A percentile compares a stretch with the other conserved stretches of the same genome.
Evolutionary conservation across 129 eudicot species (phyloP).

Genomic region (Artemisia annua): DNA sequence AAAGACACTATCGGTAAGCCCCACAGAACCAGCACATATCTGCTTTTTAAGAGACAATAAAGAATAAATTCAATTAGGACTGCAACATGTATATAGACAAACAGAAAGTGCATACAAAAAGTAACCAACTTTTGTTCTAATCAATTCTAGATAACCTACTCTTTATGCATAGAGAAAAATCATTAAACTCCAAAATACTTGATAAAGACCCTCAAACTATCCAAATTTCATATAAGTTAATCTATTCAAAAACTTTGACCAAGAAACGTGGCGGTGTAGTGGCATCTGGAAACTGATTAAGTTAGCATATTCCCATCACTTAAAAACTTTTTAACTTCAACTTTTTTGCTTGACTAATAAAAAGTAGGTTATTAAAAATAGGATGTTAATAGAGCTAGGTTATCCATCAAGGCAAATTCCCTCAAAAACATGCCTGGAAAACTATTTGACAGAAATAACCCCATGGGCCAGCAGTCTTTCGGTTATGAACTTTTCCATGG

Average conservation of each 20-base stretch:
- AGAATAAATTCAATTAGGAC: background rate
- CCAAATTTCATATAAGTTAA: no score
- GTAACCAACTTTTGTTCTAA: no score
- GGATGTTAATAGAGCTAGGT: no score
- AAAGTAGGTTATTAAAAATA: no score
- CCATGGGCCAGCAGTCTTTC: constrained; percentile 45
- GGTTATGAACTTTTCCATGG: constrained; percentile 33
- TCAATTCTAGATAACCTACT: background rate
- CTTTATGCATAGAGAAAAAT: background rate
- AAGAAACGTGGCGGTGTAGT: no score
- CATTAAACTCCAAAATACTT: background rate
- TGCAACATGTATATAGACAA: no score
- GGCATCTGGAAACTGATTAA: no score
- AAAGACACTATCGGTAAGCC: constrained; percentile 76
- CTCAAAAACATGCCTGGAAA: constrained; percentile 60
- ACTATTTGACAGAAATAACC: constrained; percentile 68
- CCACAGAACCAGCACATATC: constrained; percentile 82
- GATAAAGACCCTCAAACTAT: background rate
- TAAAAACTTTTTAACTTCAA: no score
- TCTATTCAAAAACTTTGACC: no score
- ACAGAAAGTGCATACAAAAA: no score
- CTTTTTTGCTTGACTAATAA: background rate
- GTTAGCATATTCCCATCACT: no score
- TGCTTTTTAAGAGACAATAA: constrained; percentile 14
- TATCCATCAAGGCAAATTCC: no score